phyloP scores from a whole-genome alignment of 257 asterid genomes.

The Solanum bulbocastanum region DNA sequence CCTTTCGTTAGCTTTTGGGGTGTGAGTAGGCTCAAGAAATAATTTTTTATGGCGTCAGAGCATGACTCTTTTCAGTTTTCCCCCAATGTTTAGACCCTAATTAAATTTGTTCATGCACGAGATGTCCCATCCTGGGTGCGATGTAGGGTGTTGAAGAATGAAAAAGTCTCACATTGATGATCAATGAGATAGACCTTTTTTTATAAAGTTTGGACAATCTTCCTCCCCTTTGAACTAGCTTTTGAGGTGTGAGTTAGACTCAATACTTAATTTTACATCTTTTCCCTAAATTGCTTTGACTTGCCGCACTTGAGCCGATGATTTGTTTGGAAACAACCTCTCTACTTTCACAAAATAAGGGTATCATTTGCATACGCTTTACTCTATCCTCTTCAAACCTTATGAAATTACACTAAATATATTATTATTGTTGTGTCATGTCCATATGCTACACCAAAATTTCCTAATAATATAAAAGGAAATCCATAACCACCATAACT shows the following conservation, averaged over 20 bases:
- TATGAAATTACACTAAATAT: no score
- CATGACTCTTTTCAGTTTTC: background rate
- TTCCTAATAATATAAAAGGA: background rate
- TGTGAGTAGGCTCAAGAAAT: background rate
- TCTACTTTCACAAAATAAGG: no score
- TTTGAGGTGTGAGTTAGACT: background rate
- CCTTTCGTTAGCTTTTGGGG: background rate
- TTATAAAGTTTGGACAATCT: background rate
- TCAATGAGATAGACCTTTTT: background rate
- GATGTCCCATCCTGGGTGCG: no score
- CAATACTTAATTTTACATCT: background rate
- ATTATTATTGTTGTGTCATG: background rate
- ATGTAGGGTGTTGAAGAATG: background rate
- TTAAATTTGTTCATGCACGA: no score
- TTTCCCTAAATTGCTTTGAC: no score
- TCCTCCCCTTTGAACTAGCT: no score
- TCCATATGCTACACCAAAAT: background rate
- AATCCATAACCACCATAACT: background rate
- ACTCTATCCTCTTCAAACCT: background rate
- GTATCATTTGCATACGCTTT: no score
- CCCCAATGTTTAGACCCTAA: no score
- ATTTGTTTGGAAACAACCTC: no score
- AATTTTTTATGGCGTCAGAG: background rate
- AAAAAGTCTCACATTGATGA: background rate
- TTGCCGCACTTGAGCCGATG: no score